Conservation (phyloP, 305 asterid genomes). For the Fraxinus latifolia region DNA sequence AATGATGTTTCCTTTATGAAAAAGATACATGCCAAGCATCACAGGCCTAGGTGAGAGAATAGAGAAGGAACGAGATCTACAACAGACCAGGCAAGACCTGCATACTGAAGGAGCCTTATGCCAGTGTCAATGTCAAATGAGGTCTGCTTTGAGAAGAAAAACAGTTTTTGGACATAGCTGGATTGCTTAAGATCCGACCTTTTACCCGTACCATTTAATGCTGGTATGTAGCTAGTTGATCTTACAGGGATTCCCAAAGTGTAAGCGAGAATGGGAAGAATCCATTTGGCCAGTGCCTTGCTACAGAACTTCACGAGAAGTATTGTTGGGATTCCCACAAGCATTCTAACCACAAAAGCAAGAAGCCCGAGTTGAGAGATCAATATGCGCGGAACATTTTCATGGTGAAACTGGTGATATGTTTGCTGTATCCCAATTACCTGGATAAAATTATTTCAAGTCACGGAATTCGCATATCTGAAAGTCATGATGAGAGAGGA, state of each 20-base stretch:
- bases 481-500: neutral
- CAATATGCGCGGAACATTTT: conserved; percentile 60
- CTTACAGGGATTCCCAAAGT: conserved; percentile 75
- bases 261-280: conserved; percentile 73
- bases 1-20: neutral
- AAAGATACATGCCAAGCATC: conserved; percentile 29
- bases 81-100: conserved; percentile 94
- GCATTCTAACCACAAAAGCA: conserved; percentile 62
- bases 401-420: conserved; percentile 84
- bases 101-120: conserved; percentile 85
- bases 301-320: conserved; percentile 80
- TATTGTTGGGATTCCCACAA: conserved; percentile 77
- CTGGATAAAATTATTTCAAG: conserved; percentile 42
- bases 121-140: conserved; percentile 86
- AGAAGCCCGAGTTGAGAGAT: conserved; percentile 52
- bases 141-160: conserved; percentile 58
- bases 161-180: conserved; percentile 62
- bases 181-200: conserved; percentile 55
- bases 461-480: neutral
- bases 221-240: conserved; percentile 71
- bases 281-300: conserved; percentile 87
- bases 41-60: conserved; percentile 59
- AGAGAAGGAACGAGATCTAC: conserved; percentile 90
- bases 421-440: conserved; percentile 88
- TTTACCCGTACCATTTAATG: conserved; percentile 46